Percentiles rank a stretch among this genome's conserved stretches.
phyloP scores from a whole-genome alignment of 2,329 filamentous ascomycete genomes.

The Sporothrix luriei region DNA sequence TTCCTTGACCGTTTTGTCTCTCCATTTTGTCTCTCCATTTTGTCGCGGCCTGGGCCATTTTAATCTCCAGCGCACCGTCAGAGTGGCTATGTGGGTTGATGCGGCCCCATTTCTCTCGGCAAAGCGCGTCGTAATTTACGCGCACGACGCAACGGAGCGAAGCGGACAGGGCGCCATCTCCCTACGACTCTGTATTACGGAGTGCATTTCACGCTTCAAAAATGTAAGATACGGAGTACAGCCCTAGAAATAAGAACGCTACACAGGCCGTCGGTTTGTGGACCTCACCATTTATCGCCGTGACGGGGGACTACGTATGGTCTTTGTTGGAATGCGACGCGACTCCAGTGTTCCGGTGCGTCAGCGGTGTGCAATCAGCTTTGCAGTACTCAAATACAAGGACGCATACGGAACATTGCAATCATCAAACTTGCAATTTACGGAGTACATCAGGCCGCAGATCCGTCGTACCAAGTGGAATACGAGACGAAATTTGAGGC shows the following conservation, averaged over 20 bases:
- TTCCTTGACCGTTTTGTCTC: not conserved
- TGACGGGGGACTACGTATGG: not conserved
- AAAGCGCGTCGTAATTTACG: constrained; percentile 28
- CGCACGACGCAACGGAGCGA: constrained; percentile 16
- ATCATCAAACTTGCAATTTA: not conserved
- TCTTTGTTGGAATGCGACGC: not conserved
- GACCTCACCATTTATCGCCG: not conserved
- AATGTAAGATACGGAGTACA: not conserved
- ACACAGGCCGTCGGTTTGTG: too few relatives aligned
- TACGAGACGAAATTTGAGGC: constrained; percentile 3
- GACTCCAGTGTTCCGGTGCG: constrained; percentile 15
- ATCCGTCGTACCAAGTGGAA: constrained; percentile 7
- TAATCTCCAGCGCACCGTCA: constrained; percentile 11
- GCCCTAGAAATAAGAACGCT: too few relatives aligned
- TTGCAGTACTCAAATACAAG: not conserved
- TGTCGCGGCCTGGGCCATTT: constrained; percentile 1
- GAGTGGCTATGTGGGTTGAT: constrained; percentile 27
- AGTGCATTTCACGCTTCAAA: not conserved
- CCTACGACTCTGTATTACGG: not conserved
- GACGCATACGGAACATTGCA: not conserved
- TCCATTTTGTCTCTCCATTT: not conserved
- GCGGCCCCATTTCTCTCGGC: constrained; percentile 29
- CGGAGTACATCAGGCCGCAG: not conserved
- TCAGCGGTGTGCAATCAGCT: not conserved
- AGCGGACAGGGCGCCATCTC: not conserved